Evolutionary conservation across 306 rosid species (phyloP), one percentile per base, ranked within the genome.

Genomic region (Biancaea sappan): DNA sequence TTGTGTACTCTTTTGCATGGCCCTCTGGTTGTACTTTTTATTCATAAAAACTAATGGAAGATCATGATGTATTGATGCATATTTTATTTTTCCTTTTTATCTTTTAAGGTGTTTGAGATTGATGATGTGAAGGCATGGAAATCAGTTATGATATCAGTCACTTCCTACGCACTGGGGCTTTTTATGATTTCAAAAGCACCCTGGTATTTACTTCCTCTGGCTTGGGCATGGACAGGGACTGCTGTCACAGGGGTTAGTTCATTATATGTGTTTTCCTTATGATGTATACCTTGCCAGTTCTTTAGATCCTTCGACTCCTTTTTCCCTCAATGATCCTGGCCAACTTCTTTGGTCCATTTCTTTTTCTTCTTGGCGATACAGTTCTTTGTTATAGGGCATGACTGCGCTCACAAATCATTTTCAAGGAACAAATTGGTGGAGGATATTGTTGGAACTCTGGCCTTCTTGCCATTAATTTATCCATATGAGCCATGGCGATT

Each of bases 141-240:
- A 83, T 76, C 97, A 54, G 90, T 94, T 74, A 72, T 94, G 75
- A 89, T 88, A 87, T 91, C 97, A 1, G 84, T 73, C 70, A 87
- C 95, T 83, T 90, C 99, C 57, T 94, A 90, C 77, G 88, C 96
- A 3, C 28, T 94, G 79, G 97, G 99, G 53, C 90, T 94, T 61
- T 77, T 71, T 59, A 77, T 92, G 92, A 92, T 94, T 83, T 74
- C 96, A 40, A 94, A 94, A 86, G 84, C 95, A 75, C 99, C 96
- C 31, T 94, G 95, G 97, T 94, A 94, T 85, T 86, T 94, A 50
- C 99, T 94, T 79, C 97, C 99, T 81, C 79, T 94, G 75, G 99
- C 99, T 71, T 94, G 99, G 99, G 99, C 93, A 19, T 94, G 97
- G 97, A 94, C 97, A 1, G 99, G 99, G 54, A 94, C 97, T 83